These are phyloP conservation scores for Jamesozyma rosinii DNA, from an alignment of 805 yeast species.

Conservation along the genomic window DNA sequence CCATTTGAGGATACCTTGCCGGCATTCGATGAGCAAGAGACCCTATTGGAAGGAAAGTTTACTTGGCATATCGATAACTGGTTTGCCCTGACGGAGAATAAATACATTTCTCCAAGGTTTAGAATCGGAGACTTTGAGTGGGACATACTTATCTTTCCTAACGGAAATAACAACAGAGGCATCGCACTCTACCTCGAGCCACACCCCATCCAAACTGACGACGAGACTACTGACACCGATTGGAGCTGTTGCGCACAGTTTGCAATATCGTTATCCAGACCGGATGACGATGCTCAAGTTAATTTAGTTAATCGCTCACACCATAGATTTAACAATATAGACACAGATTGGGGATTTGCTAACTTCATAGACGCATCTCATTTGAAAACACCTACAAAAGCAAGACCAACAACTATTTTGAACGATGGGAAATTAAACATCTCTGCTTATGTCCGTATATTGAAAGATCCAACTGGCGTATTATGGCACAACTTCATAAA, in stretches of 20 bases:
- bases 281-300: slow-evolving; percentile 49
- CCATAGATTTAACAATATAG: slow-evolving; percentile 67
- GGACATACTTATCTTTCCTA: slow-evolving; percentile 69
- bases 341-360: slow-evolving; percentile 94
- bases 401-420: slow-evolving; percentile 36
- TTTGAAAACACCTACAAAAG: slow-evolving; percentile 34
- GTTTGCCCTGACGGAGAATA: slow-evolving; percentile 35
- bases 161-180: slow-evolving; percentile 51
- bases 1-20: slow-evolving; percentile 19
- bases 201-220: slow-evolving; percentile 22
- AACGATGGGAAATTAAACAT: slow-evolving; percentile 52
- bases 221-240: slow-evolving; percentile 31
- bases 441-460: slow-evolving; percentile 65
- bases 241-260: slow-evolving; percentile 94
- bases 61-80: slow-evolving; percentile 48
- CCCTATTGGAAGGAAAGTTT: slow-evolving; percentile 28
- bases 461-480: slow-evolving; percentile 88
- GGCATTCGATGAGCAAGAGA: slow-evolving; percentile 16
- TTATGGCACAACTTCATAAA: slow-evolving; percentile 82
- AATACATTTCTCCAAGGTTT: slow-evolving; percentile 37
- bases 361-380: slow-evolving; percentile 54
- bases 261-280: slow-evolving; percentile 76
- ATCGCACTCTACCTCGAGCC: slow-evolving; percentile 79
- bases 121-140: slow-evolving; percentile 55
- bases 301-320: slow-evolving; percentile 55